Conservation (phyloP, 1,139 yeast genomes). For the Chernovozyma aurita region DNA sequence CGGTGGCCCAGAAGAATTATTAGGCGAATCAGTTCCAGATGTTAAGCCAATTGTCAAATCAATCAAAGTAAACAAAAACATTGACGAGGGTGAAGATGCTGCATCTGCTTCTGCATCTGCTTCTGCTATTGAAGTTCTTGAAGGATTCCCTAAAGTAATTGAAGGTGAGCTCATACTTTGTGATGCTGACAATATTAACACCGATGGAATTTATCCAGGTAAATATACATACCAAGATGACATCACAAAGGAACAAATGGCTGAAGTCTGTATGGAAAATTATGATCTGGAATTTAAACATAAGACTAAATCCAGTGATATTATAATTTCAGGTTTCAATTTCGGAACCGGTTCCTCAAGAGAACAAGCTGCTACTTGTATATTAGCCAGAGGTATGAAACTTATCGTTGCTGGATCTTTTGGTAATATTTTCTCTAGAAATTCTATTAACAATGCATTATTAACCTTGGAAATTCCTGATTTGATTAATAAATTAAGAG, state of each 20-base stretch:
- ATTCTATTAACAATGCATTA: constrained; percentile 92
- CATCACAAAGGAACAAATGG: constrained; percentile 91
- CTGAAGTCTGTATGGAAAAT: constrained; percentile 98
- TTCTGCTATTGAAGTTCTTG: constrained; percentile 62
- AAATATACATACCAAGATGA: constrained; percentile 98
- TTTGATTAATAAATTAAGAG: constrained; percentile 71
- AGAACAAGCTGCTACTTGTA: constrained; percentile 98
- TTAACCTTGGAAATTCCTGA: constrained; percentile 91
- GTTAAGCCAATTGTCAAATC: constrained; percentile 44
- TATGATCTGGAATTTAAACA: constrained; percentile 82
- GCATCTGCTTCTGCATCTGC: constrained; percentile 29
- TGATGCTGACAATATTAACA: constrained; percentile 96
- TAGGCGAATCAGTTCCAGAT: constrained; percentile 49
- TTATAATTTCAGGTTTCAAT: constrained; percentile 86
- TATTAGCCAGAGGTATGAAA: constrained; percentile 88
- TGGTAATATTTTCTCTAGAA: constrained; percentile 93
- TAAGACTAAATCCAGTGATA: constrained; percentile 84
- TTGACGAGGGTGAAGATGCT: constrained; percentile 12
- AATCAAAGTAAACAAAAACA: constrained; percentile 26
- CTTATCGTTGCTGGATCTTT: constrained; percentile 95
- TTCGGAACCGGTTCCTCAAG: constrained; percentile 99
- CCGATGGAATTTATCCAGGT: constrained; percentile 98
- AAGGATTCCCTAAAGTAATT: constrained; percentile 85
- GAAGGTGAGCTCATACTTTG: constrained; percentile 91
- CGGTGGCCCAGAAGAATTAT: constrained; percentile 85